Conservation (phyloP, 2,329 filamentous ascomycete species). For the Neophaeococcomyces mojaviensis region DNA sequence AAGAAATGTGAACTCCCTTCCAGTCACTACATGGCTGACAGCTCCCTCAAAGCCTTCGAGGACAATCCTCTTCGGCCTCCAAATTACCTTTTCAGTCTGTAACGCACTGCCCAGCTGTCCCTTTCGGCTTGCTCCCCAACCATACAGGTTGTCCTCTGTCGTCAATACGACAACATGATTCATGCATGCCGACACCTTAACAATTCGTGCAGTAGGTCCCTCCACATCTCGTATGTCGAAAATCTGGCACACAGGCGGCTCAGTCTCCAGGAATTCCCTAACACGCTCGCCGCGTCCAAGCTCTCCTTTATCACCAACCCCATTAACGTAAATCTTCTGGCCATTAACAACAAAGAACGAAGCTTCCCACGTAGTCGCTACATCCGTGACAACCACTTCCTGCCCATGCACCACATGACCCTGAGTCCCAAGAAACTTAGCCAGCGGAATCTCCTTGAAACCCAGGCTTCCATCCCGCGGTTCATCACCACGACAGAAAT, state of each 20-base stretch:
- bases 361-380: conserved; percentile 73
- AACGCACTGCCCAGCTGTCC: conserved; percentile 65
- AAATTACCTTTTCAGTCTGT: conserved; percentile 41
- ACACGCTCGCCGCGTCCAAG: conserved; percentile 51
- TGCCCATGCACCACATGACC: neutral
- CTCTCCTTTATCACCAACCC: conserved; percentile 63
- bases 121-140: conserved; percentile 83
- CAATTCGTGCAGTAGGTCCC: conserved; percentile 28
- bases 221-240: conserved; percentile 13
- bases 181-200: conserved; percentile 55
- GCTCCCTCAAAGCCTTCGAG: conserved; percentile 48
- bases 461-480: conserved; percentile 11
- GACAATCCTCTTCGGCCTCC: conserved; percentile 55
- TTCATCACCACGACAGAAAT: neutral
- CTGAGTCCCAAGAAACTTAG: neutral
- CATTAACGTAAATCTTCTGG: conserved; percentile 54
- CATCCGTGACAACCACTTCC: conserved; percentile 30
- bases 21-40: conserved; percentile 64
- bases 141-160: conserved; percentile 68
- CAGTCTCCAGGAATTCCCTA: conserved; percentile 16
- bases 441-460: conserved; percentile 1
- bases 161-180: conserved; percentile 69
- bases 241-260: conserved; percentile 1
- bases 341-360: conserved; percentile 50
- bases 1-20: conserved; percentile 77